Evolutionary conservation across 768 basidiomycete species (phyloP), one percentile per base, ranked within the genome.

Genomic region (Austroboletus festivus): DNA sequence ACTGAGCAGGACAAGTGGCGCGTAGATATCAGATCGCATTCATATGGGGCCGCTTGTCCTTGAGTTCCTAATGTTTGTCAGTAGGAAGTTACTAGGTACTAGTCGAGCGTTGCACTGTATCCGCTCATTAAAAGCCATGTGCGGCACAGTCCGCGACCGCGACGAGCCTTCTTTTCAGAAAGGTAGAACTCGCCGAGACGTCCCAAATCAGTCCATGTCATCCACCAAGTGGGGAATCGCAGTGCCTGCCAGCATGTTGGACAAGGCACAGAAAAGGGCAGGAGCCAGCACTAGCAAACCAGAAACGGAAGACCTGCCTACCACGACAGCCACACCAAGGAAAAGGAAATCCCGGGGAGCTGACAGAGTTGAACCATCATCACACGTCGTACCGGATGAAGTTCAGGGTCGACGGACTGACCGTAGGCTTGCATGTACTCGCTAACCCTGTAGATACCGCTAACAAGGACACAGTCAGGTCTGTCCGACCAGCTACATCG

Each of bases 181-280:
- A 48, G 46, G n/a, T n/a, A n/a, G n/a, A 28, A 12, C 28, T 28
- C 7, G 7, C 28, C 5, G 12, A 28, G 7, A 12, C 28, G 12
- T 47, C 65, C 62, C 53, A 61, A 63, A 69, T 55, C 67, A 52
- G 55, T 56, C 55, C 51, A 50, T 37, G 43, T 52, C 58, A 54
- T 50, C 28, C 45, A 42, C 33, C 54, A 49, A 59, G 44, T 19
- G 38, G 42, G 44, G 38, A 38, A 43, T 31, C 41, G 44, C 48
- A 46, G 42, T 53, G 35, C 50, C 38, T 44, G 35, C 38, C 46
- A 23, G 38, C 55, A 66, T 68, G 63, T 63, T 56, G 47, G 56
- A 65, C 18, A 68, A 65, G 50, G 51, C 19, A 47, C 42, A 57
- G 54, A 59, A 59, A 61, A 68, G 55, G 44, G 47, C 55, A 46